phyloP scores from a whole-genome alignment of 768 basidiomycete genomes.

The Pisolithus microcarpus region DNA sequence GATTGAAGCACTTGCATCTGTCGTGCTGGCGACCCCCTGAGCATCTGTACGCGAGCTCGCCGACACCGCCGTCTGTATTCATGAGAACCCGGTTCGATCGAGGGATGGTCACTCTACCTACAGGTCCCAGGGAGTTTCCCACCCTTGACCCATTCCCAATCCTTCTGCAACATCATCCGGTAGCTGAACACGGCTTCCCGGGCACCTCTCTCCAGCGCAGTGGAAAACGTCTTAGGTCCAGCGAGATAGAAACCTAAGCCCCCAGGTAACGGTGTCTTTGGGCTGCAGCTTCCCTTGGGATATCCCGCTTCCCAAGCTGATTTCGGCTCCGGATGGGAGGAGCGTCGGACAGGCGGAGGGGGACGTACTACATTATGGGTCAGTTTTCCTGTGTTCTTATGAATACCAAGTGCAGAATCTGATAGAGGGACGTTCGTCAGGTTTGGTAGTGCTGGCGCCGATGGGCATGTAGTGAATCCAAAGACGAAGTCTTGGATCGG shows the following conservation, averaged over 20 bases:
- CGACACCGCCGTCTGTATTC: conserved; percentile 47
- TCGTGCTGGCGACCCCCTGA: conserved; percentile 59
- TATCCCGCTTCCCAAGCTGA: conserved; percentile 58
- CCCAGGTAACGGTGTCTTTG: conserved; percentile 41
- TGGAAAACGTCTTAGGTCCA: conserved; percentile 42
- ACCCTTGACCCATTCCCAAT: conserved; percentile 65
- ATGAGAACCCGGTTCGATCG: neutral
- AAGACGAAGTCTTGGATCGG: conserved; percentile 5
- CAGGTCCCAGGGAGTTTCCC: conserved; percentile 73
- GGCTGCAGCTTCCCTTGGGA: conserved; percentile 55
- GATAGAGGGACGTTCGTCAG: conserved; percentile 26
- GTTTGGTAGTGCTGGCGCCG: conserved; percentile 13
- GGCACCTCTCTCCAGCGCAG: conserved; percentile 32
- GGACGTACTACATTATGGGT: conserved; percentile 25
- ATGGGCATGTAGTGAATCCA: conserved; percentile 38
- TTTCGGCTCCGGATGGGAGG: conserved; percentile 7
- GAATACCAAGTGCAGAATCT: conserved; percentile 43
- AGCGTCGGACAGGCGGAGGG: conserved; percentile 8
- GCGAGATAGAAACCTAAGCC: conserved; percentile 67
- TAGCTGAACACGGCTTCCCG: conserved; percentile 58
- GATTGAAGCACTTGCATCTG: conserved; percentile 60
- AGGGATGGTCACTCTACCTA: conserved; percentile 28
- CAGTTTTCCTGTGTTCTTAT: conserved; percentile 37
- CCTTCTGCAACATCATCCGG: conserved; percentile 54
- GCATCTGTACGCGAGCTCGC: conserved; percentile 54